Percentiles rank a stretch among this genome's conserved stretches.
Evolutionary conservation across 2,329 filamentous ascomycete genomes (phyloP).

Genomic region (Penicillium sp.): DNA sequence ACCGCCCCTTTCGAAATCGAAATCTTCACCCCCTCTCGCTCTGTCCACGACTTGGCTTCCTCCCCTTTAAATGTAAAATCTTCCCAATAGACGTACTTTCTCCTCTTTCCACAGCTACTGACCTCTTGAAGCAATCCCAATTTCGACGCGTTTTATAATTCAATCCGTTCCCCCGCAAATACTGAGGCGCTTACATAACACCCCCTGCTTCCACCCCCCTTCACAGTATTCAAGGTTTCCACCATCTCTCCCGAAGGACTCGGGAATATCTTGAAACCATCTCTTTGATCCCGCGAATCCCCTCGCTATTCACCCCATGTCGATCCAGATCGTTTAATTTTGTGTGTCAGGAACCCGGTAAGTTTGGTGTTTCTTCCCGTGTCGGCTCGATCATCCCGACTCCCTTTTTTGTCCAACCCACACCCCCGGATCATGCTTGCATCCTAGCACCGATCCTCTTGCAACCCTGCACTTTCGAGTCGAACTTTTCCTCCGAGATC

Average conservation of each 20-base stretch:
- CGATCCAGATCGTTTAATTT: conserved; percentile 24
- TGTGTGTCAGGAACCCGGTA: conserved; percentile 28
- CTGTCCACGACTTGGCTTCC: not conserved
- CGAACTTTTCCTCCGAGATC: too few species aligned
- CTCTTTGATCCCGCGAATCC: conserved; percentile 1
- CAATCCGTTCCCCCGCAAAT: conserved; percentile 14
- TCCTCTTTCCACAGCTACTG: not conserved
- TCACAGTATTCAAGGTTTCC: conserved; percentile 8
- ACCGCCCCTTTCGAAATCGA: conserved; percentile 19
- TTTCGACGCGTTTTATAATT: too few species aligned
- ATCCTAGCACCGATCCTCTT: not conserved
- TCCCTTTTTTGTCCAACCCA: conserved; percentile 5
- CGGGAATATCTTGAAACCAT: conserved; percentile 6
- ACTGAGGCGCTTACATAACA: conserved; percentile 15
- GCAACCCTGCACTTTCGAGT: too few species aligned
- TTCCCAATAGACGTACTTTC: not conserved
- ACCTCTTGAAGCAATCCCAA: too few species aligned
- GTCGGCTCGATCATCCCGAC: conserved; percentile 8
- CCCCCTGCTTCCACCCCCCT: conserved; percentile 9
- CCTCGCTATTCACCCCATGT: conserved; percentile 22
- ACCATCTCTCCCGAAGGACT: conserved; percentile 12
- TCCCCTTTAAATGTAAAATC: conserved; percentile 1
- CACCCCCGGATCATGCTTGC: not conserved
- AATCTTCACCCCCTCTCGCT: conserved; percentile 6
- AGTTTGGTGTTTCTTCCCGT: conserved; percentile 11